phyloP scores from a whole-genome alignment of 2,329 filamentous ascomycete species.

The Taxawa tesnikishii region DNA sequence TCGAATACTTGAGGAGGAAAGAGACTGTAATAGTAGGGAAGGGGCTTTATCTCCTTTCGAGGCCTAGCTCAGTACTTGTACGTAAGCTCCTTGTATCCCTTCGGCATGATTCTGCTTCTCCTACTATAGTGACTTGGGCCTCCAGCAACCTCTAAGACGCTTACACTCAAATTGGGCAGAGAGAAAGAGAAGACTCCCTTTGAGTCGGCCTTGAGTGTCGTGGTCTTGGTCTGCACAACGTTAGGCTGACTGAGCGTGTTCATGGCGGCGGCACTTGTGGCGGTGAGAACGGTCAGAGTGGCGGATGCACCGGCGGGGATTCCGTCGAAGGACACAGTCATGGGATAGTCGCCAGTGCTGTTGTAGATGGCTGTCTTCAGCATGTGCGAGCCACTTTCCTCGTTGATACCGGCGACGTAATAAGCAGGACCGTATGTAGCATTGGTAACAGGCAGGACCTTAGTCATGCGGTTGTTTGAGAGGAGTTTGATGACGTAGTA shows the following conservation, averaged over 20 bases:
- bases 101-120: constrained; percentile 1
- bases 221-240: constrained; percentile 33
- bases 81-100: constrained; percentile 6
- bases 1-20: too few species aligned
- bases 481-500: constrained; percentile 27
- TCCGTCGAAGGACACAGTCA: constrained; percentile 24
- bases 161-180: constrained; percentile 43
- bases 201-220: constrained; percentile 27
- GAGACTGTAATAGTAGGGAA: too few species aligned
- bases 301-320: constrained; percentile 19
- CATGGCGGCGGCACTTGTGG: constrained; percentile 13
- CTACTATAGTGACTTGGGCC: constrained; percentile 2
- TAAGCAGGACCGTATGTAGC: constrained; percentile 29
- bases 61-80: too few species aligned
- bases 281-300: constrained; percentile 30
- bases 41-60: too few species aligned
- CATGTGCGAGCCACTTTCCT: constrained; percentile 22
- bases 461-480: constrained; percentile 30
- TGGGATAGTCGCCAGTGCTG: constrained; percentile 25
- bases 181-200: constrained; percentile 40
- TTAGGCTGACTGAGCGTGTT: constrained; percentile 26
- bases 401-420: constrained; percentile 32
- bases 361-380: constrained; percentile 40
- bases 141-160: constrained; percentile 37
- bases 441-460: constrained; percentile 29